Percentiles rank a stretch among this genome's conserved stretches.
Conservation (phyloP, 805 yeast species). For the Monosporozyma unispora region DNA sequence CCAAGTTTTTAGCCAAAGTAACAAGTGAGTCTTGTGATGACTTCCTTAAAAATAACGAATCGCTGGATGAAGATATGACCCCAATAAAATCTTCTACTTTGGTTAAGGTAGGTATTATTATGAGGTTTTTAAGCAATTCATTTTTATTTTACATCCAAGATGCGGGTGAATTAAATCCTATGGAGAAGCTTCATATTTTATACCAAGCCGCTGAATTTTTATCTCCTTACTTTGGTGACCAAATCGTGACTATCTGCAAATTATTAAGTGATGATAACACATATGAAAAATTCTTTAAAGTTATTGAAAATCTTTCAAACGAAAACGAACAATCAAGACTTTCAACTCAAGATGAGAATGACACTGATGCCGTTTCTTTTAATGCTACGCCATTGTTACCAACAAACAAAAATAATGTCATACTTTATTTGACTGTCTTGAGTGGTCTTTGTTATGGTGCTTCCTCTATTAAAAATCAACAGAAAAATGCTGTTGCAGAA, state of each 20-base stretch:
- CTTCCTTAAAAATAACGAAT: constrained; percentile 27
- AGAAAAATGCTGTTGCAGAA: constrained; percentile 14
- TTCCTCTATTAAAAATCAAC: constrained; percentile 16
- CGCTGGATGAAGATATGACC: constrained; percentile 10
- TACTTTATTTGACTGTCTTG: constrained; percentile 21
- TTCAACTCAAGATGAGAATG: constrained; percentile 6
- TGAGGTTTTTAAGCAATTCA: constrained; percentile 21
- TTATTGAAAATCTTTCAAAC: constrained; percentile 1
- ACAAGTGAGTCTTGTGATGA: constrained; percentile 35
- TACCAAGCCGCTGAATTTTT: constrained; percentile 30
- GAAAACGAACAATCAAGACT: constrained; percentile 5
- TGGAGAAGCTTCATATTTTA: constrained; percentile 10
- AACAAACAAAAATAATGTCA: constrained; percentile 11
- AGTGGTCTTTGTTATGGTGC: constrained; percentile 27
- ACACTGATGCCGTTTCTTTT: constrained; percentile 5
- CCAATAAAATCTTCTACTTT: constrained; percentile 12
- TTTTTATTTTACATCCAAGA: constrained; percentile 12
- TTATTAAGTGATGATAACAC: constrained; percentile 20
- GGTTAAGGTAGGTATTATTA: constrained; percentile 20
- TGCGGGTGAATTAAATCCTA: constrained; percentile 6
- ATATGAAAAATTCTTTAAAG: constrained; percentile 7
- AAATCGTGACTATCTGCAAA: constrained; percentile 19
- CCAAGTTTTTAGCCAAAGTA: constrained; percentile 43
- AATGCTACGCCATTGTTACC: constrained; percentile 19
- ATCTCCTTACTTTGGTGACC: constrained; percentile 19